Evolutionary conservation across 345 rosid species (phyloP), one percentile per base, ranked within the genome.

Genomic region (Arabis hirsuta): DNA sequence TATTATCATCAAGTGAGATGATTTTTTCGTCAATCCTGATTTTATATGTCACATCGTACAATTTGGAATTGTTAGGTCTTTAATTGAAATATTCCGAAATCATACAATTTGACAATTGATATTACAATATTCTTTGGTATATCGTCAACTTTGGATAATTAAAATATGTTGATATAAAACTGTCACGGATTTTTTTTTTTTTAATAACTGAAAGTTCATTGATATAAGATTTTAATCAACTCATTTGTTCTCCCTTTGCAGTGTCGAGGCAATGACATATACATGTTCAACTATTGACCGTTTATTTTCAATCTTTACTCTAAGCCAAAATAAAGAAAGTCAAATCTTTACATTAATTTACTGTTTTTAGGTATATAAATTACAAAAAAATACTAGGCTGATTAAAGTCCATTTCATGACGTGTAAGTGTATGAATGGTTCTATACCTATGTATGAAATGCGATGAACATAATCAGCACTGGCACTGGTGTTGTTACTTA

Each of bases 111-210:
- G 1, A 45, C 36, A 14, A 24, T 14, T 4, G 0, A 45, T 24
- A 24, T 45, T 26, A 24, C 19, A 22, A 34, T 46, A 63, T 34
- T 5, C 11, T 19, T 7, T 14, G 12, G 45, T 38, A 32, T 42
- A 54, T 45, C 29, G 77, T 73, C 77, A 64, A 64, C 12, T 64
- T 73, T 44, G 24, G 43, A 73, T 55, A 5, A 22, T 46, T 46
- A 27, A 12, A 46, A 46, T 65, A 56, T 41, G 38, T 48, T 55
- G 50, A 65, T 50, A 22, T n/a, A 29, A 19, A 66, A 54, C 67
- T 57, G 54, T 20, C 65, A 27, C 38, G 1, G 9, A 26, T 26
- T 55, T 36, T 39, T 34, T 38, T 3, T 1, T 34, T 2, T 39
- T 36, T 1, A 44, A 29, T 1, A n/a, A 10, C 13, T 22, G 46